Evolutionary conservation across 2,329 filamentous ascomycete species (phyloP).

Genomic region (Daldinia eschscholtzii): DNA sequence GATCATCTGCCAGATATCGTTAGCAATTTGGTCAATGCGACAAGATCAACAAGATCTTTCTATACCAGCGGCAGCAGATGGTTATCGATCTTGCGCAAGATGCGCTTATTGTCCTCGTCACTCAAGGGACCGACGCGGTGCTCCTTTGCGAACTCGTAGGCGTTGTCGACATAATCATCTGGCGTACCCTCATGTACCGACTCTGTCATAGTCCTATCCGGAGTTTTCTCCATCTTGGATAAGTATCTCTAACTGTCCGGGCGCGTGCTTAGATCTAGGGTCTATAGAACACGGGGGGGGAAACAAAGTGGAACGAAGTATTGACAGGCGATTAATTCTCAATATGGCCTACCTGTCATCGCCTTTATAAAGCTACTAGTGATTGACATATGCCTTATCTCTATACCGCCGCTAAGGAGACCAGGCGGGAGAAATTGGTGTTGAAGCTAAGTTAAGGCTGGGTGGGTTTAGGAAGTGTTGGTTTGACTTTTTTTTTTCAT

Average conservation of each 20-base stretch:
- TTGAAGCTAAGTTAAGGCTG: conserved; percentile 18
- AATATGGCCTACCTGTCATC: not conserved
- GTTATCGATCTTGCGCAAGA: conserved; percentile 46
- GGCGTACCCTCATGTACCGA: conserved; percentile 29
- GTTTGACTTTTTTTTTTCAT: conserved; percentile 3
- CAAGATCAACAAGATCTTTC: not conserved
- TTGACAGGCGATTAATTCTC: not conserved
- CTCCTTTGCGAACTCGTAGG: conserved; percentile 42
- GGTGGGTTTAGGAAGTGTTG: conserved; percentile 2
- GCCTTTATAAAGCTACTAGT: conserved; percentile 5
- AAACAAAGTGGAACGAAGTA: not conserved
- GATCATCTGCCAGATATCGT: conserved; percentile 35
- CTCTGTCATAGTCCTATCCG: conserved; percentile 21
- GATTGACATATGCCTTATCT: not conserved
- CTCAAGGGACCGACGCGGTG: conserved; percentile 36
- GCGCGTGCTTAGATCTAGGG: not conserved
- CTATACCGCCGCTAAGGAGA: not conserved
- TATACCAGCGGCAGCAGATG: conserved; percentile 45
- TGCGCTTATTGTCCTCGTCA: conserved; percentile 42
- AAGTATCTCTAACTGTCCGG: not conserved
- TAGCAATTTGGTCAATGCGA: conserved; percentile 19
- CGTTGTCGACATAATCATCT: conserved; percentile 39
- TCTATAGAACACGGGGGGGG: not conserved
- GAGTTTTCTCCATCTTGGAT: conserved; percentile 35
- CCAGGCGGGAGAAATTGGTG: conserved; percentile 13